Percentiles rank a stretch among this genome's conserved stretches.
phyloP scores from a whole-genome alignment of 805 yeast species.

The Saccharomycopsis vini region DNA sequence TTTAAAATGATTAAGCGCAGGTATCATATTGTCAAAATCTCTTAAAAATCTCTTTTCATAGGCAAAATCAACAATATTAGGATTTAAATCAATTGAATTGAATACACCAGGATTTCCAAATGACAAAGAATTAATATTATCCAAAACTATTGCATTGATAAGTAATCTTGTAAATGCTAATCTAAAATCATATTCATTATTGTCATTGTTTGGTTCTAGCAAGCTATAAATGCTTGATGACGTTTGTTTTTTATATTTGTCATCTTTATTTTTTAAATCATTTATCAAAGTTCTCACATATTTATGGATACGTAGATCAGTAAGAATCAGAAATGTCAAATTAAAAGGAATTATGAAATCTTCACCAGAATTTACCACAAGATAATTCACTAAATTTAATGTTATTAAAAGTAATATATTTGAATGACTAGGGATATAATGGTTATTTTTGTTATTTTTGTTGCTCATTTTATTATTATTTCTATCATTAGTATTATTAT shows the following conservation, averaged over 20 bases:
- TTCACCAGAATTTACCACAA: slow-evolving; percentile 51
- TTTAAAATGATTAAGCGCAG: slow-evolving; percentile 22
- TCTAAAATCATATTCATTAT: background rate
- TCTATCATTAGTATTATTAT: too few relatives aligned
- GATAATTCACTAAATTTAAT: slow-evolving; percentile 36
- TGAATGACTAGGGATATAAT: background rate
- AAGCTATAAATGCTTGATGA: too few relatives aligned
- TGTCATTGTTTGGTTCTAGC: too few relatives aligned
- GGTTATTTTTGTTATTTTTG: background rate
- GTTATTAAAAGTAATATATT: slow-evolving; percentile 13
- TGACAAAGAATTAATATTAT: slow-evolving; percentile 42
- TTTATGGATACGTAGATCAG: slow-evolving; percentile 41
- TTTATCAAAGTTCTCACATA: slow-evolving; percentile 23
- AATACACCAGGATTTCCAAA: slow-evolving; percentile 39
- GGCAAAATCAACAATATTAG: slow-evolving; percentile 20
- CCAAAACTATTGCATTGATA: slow-evolving; percentile 39
- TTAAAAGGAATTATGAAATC: slow-evolving; percentile 50
- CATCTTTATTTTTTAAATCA: background rate
- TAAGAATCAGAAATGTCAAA: slow-evolving; percentile 43
- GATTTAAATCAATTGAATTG: slow-evolving; percentile 19
- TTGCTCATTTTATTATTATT: too few relatives aligned
- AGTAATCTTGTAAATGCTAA: slow-evolving; percentile 34
- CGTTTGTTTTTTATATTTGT: too few relatives aligned
- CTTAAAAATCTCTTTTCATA: slow-evolving; percentile 9
- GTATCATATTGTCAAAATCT: background rate